Percentiles rank a stretch among this genome's conserved stretches.
These are phyloP conservation scores for Wickerhamomyces tratensis DNA, from an alignment of 805 yeast genomes.

Conservation along the genomic window DNA sequence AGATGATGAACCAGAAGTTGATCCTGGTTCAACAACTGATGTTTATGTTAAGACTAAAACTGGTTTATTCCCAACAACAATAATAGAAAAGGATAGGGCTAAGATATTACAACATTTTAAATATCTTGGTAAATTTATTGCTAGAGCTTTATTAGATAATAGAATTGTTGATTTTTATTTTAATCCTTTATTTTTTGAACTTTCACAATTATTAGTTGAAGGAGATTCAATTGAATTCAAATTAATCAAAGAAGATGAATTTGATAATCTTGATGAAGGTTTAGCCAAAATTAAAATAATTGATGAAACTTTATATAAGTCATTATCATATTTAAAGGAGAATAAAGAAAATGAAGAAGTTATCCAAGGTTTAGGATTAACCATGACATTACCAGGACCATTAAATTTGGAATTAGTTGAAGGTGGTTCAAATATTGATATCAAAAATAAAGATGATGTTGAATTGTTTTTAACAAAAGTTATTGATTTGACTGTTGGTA, in stretches of 20 bases:
- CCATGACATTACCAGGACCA: slow-evolving; percentile 73
- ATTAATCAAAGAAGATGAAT: neutral
- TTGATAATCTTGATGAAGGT: slow-evolving; percentile 4
- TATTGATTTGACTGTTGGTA: slow-evolving; percentile 45
- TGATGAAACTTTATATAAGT: slow-evolving; percentile 49
- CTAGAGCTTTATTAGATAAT: slow-evolving; percentile 81
- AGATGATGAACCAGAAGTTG: slow-evolving; percentile 19
- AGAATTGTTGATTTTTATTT: slow-evolving; percentile 78
- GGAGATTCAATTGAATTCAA: neutral
- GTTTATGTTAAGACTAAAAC: slow-evolving; percentile 29
- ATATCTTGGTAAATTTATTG: slow-evolving; percentile 73
- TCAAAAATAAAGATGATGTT: slow-evolving; percentile 40
- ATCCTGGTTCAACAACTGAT: slow-evolving; percentile 14
- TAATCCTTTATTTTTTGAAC: slow-evolving; percentile 58
- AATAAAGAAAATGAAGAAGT: slow-evolving; percentile 22
- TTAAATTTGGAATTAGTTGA: slow-evolving; percentile 46
- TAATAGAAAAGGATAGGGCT: too few species aligned
- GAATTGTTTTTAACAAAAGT: slow-evolving; percentile 47
- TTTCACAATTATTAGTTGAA: slow-evolving; percentile 32
- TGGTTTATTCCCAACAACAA: slow-evolving; percentile 60
- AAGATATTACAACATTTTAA: slow-evolving; percentile 39
- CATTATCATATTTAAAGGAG: slow-evolving; percentile 40
- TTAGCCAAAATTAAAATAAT: slow-evolving; percentile 35
- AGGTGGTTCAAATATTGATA: slow-evolving; percentile 41
- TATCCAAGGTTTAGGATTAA: slow-evolving; percentile 46